Evolutionary conservation across 2,329 filamentous ascomycete genomes (phyloP).

Genomic region (Ophiostoma himal-ulmi): DNA sequence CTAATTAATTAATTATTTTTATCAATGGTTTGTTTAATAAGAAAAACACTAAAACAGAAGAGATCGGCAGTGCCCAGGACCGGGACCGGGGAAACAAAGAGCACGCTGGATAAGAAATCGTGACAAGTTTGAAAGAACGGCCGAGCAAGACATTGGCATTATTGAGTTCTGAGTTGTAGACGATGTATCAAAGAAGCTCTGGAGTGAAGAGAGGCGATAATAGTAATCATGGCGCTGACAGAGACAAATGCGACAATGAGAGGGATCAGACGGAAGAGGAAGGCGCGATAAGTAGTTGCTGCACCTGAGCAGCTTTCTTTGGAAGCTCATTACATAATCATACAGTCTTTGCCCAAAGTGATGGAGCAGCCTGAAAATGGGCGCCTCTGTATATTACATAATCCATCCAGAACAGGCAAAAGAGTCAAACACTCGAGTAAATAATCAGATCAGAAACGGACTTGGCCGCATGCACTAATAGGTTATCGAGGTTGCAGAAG

Average conservation of each 20-base stretch:
- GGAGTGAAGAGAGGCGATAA: background rate
- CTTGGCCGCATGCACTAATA: background rate
- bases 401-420: too few species aligned
- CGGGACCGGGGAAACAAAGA: background rate
- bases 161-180: background rate
- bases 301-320: background rate
- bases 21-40: background rate
- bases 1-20: background rate
- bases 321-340: background rate
- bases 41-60: background rate
- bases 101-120: background rate
- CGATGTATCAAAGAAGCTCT: background rate
- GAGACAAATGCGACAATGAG: background rate
- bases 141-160: slow-evolving; percentile 4
- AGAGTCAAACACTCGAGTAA: too few species aligned
- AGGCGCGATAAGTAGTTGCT: background rate
- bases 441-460: background rate
- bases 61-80: slow-evolving; percentile 3
- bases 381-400: too few species aligned
- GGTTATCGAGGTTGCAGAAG: background rate
- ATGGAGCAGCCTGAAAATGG: background rate
- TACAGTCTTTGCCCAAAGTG: background rate
- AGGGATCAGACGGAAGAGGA: background rate
- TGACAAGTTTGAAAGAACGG: background rate
- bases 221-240: background rate